Evolutionary conservation across 2,329 filamentous ascomycete genomes (phyloP).

Genomic region (Microdochium trichocladiopsis): DNA sequence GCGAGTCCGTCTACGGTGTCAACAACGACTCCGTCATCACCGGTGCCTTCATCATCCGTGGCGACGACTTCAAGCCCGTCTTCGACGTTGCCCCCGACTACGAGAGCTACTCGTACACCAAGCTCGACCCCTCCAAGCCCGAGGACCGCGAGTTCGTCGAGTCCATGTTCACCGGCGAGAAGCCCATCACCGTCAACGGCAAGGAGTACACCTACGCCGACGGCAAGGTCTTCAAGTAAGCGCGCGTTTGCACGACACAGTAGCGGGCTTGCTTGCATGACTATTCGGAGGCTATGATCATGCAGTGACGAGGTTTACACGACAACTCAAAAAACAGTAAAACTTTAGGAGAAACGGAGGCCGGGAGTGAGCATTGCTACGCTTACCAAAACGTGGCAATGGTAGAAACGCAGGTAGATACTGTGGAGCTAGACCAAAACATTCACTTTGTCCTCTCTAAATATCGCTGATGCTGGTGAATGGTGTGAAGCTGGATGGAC

Average conservation of each 20-base stretch:
- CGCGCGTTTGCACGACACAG: no score
- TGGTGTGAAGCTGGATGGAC: no score
- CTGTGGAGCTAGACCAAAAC: not conserved
- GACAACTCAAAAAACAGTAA: slow-evolving; percentile 1
- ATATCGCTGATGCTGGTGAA: no score
- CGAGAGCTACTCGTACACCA: slow-evolving; percentile 94
- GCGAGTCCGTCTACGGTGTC: slow-evolving; percentile 79
- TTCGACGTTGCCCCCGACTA: slow-evolving; percentile 97
- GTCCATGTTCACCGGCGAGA: slow-evolving; percentile 88
- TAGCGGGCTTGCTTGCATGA: not conserved
- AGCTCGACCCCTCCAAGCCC: slow-evolving; percentile 82
- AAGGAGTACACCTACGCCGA: slow-evolving; percentile 86
- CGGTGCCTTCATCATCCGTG: slow-evolving; percentile 92
- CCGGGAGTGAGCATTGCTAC: not conserved
- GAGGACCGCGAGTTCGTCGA: slow-evolving; percentile 84
- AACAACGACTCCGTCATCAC: slow-evolving; percentile 86
- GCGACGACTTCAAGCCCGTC: slow-evolving; percentile 75
- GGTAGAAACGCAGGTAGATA: not conserved
- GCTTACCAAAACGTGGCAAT: slow-evolving; percentile 8
- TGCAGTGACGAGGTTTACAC: slow-evolving; percentile 1
- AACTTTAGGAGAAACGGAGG: not conserved
- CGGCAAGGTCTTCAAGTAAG: slow-evolving; percentile 99
- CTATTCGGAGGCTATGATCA: not conserved
- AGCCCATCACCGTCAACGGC: slow-evolving; percentile 69
- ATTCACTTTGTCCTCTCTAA: no score